phyloP scores from a whole-genome alignment of 108 stramenopile genomes.

The Pseudonitzschia delicatissima region DNA sequence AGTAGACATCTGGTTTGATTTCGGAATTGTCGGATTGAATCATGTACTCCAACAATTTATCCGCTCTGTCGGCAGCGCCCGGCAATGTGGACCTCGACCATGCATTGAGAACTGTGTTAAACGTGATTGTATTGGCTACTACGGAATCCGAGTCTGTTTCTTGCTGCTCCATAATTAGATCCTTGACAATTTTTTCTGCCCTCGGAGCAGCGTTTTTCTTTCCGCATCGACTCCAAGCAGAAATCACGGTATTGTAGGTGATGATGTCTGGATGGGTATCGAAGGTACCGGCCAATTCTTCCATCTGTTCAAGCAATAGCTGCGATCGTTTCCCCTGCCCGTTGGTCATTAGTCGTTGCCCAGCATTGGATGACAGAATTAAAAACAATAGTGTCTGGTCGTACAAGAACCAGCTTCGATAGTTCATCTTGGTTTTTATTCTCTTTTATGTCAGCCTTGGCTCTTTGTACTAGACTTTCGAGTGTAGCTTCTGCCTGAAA shows the following conservation, averaged over 20 bases:
- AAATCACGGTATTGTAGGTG: slow-evolving; percentile 66
- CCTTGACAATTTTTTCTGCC: slow-evolving; percentile 52
- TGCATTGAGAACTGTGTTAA: slow-evolving; percentile 61
- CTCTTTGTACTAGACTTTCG: slow-evolving; percentile 16
- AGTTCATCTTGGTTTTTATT: slow-evolving; percentile 9
- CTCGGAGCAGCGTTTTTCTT: slow-evolving; percentile 46
- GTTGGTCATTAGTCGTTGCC: slow-evolving; percentile 43
- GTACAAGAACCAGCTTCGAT: slow-evolving; percentile 23
- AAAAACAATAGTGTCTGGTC: slow-evolving; percentile 56
- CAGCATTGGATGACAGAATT: slow-evolving; percentile 49
- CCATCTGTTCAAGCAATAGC: slow-evolving; percentile 47
- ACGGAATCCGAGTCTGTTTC: neutral
- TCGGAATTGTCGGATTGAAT: slow-evolving; percentile 24
- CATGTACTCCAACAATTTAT: slow-evolving; percentile 55
- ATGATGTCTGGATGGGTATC: slow-evolving; percentile 59
- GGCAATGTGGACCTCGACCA: slow-evolving; percentile 45
- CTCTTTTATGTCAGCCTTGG: slow-evolving; percentile 26
- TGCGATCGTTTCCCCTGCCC: slow-evolving; percentile 50
- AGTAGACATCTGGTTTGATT: slow-evolving; percentile 54
- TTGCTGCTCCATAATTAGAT: slow-evolving; percentile 33
- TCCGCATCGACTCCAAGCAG: slow-evolving; percentile 55
- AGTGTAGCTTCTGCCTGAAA: slow-evolving; percentile 48
- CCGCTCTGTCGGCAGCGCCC: slow-evolving; percentile 41
- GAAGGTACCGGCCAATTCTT: slow-evolving; percentile 29
- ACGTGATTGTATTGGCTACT: slow-evolving; percentile 50